Percentiles rank a stretch among this genome's conserved stretches.
These are phyloP conservation scores for Coemansia sp. DNA, from an alignment of 192 early-diverging fungal genomes.

Conservation along the genomic window DNA sequence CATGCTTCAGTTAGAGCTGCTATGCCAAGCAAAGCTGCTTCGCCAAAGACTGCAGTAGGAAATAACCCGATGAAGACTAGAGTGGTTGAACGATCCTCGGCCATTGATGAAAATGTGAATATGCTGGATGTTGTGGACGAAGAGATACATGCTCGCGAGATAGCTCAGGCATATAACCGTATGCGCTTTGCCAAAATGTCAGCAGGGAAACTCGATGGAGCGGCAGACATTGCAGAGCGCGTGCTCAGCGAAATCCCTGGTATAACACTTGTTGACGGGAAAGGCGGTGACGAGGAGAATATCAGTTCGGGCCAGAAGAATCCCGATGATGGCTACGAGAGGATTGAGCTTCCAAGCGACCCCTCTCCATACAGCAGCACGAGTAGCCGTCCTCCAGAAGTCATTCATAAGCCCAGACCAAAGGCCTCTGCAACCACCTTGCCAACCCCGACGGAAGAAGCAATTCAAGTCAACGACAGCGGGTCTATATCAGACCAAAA, in stretches of 20 bases:
- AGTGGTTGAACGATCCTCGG: constrained; percentile 31
- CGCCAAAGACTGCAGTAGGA: background rate
- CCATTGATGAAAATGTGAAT: background rate
- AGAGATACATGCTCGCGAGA: constrained; percentile 48
- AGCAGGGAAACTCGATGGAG: constrained; percentile 31
- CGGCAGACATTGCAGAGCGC: constrained; percentile 34
- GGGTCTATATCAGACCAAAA: background rate
- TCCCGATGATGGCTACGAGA: constrained; percentile 6
- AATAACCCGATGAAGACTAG: constrained; percentile 25
- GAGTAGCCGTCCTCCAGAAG: constrained; percentile 18
- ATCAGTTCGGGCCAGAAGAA: background rate
- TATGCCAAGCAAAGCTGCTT: background rate
- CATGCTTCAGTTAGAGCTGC: too few species aligned
- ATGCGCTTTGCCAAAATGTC: constrained; percentile 30
- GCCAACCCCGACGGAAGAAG: background rate
- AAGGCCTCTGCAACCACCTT: background rate
- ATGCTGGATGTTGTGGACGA: constrained; percentile 31
- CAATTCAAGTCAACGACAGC: background rate
- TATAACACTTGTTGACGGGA: constrained; percentile 22
- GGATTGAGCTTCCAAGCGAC: constrained; percentile 31
- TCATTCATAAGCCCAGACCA: constrained; percentile 19
- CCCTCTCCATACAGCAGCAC: background rate
- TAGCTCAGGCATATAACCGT: constrained; percentile 40
- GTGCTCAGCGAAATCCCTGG: constrained; percentile 20
- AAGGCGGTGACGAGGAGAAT: background rate